A percentile compares a stretch with the other conserved stretches of the same genome.
phyloP scores from a whole-genome alignment of 495 filamentous ascomycete genomes.

The Penicillium antarcticum region DNA sequence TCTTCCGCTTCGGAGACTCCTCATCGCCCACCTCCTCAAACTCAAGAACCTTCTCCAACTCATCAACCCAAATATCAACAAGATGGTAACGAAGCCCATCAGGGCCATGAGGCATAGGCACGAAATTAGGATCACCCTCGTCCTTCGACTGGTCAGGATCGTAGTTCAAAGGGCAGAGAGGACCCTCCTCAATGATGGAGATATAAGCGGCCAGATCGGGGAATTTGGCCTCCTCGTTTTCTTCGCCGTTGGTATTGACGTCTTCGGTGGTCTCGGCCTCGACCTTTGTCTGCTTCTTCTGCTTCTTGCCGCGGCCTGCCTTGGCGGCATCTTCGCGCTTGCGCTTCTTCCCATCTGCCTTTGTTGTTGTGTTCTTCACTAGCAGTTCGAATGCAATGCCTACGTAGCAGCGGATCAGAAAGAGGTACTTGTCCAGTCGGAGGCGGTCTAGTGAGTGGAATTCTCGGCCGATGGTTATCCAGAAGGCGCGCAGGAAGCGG shows the following conservation, averaged over 20 bases:
- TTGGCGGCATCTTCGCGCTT: slow-evolving; percentile 26
- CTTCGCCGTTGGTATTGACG: slow-evolving; percentile 7
- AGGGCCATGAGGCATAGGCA: slow-evolving; percentile 52
- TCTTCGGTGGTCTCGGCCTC: slow-evolving; percentile 4
- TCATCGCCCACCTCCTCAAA: slow-evolving; percentile 42
- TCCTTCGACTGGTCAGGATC: slow-evolving; percentile 32
- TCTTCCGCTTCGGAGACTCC: slow-evolving; percentile 26
- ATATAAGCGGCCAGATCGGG: slow-evolving; percentile 39
- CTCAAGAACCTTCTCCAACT: slow-evolving; percentile 66
- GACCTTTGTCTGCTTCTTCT: slow-evolving; percentile 25
- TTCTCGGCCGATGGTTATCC: slow-evolving; percentile 80
- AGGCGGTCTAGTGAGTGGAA: slow-evolving; percentile 81
- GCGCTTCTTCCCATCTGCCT: slow-evolving; percentile 23
- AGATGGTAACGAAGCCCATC: slow-evolving; percentile 86
- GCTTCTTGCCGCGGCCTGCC: slow-evolving; percentile 44
- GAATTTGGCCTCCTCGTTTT: slow-evolving; percentile 40
- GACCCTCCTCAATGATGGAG: slow-evolving; percentile 40
- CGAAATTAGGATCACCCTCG: slow-evolving; percentile 28
- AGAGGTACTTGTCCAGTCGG: slow-evolving; percentile 90
- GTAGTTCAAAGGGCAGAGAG: slow-evolving; percentile 43
- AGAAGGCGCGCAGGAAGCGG: slow-evolving; percentile 72
- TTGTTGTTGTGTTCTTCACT: slow-evolving; percentile 25
- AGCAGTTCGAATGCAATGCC: slow-evolving; percentile 57
- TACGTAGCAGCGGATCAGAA: slow-evolving; percentile 76
- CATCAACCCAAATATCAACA: slow-evolving; percentile 87